phyloP scores from a whole-genome alignment of 495 filamentous ascomycete species.

The Aspergillus campestris region DNA sequence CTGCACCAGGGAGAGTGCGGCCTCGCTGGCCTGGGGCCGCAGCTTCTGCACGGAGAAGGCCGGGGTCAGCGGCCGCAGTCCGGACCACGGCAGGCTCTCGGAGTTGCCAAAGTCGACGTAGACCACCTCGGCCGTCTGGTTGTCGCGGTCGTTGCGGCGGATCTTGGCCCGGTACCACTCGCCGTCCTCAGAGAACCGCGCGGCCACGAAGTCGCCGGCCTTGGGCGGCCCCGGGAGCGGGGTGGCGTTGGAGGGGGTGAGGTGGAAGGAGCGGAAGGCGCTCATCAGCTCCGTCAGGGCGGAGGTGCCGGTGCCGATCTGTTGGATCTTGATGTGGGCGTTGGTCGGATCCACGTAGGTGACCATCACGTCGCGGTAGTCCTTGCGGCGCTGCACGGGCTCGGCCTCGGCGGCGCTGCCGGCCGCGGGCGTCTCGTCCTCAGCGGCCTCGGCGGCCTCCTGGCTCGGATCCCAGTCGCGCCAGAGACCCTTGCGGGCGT shows the following conservation, averaged over 20 bases:
- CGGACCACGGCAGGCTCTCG: constrained; percentile 75
- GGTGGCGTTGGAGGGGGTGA: constrained; percentile 62
- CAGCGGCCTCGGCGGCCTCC: constrained; percentile 50
- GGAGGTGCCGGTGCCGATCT: constrained; percentile 72
- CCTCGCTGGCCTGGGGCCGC: constrained; percentile 78
- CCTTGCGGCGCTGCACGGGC: constrained; percentile 52
- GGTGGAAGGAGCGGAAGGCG: constrained; percentile 79
- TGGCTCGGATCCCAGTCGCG: constrained; percentile 85
- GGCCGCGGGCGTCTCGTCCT: constrained; percentile 33
- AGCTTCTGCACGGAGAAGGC: constrained; percentile 71
- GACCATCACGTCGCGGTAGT: constrained; percentile 88
- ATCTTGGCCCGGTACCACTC: constrained; percentile 93
- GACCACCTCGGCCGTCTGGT: constrained; percentile 77
- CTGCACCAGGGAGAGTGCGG: constrained; percentile 78
- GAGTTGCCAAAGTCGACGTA: constrained; percentile 97
- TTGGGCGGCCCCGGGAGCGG: constrained; percentile 72
- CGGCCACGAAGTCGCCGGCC: constrained; percentile 82
- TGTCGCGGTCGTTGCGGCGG: constrained; percentile 82
- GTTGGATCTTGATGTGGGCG: constrained; percentile 77
- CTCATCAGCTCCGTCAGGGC: constrained; percentile 79
- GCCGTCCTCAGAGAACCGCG: constrained; percentile 76
- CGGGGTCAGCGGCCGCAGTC: constrained; percentile 68
- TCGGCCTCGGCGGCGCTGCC: constrained; percentile 41
- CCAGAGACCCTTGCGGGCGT: constrained; percentile 81
- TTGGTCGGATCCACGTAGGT: constrained; percentile 72